A percentile compares a stretch with the other conserved stretches of the same genome.
phyloP scores from a whole-genome alignment of 177 flowering plant species.

The Vitis hybrid region DNA sequence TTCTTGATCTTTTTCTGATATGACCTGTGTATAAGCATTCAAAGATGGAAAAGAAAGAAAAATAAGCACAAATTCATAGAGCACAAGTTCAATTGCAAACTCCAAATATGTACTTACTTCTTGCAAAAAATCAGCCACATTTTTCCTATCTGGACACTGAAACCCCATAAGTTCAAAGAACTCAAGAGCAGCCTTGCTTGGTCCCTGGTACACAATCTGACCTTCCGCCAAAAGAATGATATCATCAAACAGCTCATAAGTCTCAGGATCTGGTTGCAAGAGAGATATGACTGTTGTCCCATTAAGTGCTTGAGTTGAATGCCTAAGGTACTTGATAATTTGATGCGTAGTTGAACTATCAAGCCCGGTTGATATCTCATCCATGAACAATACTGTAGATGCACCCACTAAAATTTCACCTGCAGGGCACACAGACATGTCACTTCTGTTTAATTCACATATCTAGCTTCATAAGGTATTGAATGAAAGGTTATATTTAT shows the following conservation, averaged over 20 bases:
- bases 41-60: background rate
- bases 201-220: conserved; percentile 84
- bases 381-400: conserved; percentile 89
- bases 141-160: conserved; percentile 74
- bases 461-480: too few species aligned
- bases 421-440: conserved; percentile 22
- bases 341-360: conserved; percentile 92
- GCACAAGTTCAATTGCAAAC: background rate
- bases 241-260: conserved; percentile 89
- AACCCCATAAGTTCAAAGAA: conserved; percentile 84
- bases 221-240: conserved; percentile 80
- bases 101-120: conserved; percentile 52
- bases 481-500: too few species aligned
- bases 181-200: conserved; percentile 61
- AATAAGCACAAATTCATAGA: background rate
- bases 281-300: conserved; percentile 84
- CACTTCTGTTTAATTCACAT: conserved; percentile 1
- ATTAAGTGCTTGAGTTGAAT: conserved; percentile 73
- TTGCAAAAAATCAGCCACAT: conserved; percentile 90
- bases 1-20: conserved; percentile 84
- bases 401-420: conserved; percentile 88
- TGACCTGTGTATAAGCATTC: conserved; percentile 48
- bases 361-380: conserved; percentile 92
- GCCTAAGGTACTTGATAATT: conserved; percentile 76
- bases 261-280: conserved; percentile 90